Conservation (phyloP, 106 monocot species). For the Amphibolis antarctica region DNA sequence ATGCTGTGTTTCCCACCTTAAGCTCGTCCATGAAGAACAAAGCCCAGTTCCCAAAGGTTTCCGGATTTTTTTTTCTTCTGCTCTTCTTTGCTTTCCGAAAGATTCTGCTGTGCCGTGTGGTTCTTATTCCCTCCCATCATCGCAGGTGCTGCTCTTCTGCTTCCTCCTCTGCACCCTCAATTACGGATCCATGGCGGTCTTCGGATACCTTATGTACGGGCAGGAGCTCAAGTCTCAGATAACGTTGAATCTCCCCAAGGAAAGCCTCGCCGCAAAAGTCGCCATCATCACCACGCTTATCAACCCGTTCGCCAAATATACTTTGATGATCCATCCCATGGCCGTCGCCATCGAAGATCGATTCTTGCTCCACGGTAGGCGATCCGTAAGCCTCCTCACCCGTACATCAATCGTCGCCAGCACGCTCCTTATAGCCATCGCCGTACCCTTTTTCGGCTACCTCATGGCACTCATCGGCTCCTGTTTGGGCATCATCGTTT, state of each 20-base stretch:
- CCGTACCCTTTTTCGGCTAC: constrained; percentile 20
- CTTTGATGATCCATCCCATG: constrained; percentile 18
- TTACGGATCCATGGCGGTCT: constrained; percentile 29
- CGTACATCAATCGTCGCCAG: constrained; percentile 15
- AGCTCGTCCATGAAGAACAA: constrained; percentile 26
- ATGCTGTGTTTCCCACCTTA: constrained; percentile 32
- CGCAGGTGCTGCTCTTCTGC: constrained; percentile 5
- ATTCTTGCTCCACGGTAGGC: constrained; percentile 1
- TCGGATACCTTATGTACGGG: constrained; percentile 38
- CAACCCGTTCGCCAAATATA: constrained; percentile 27
- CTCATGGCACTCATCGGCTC: constrained; percentile 22
- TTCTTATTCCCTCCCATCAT: too few relatives aligned
- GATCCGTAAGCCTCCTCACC: constrained; percentile 1
- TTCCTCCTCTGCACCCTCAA: constrained; percentile 28
- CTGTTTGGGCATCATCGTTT: constrained; percentile 9
- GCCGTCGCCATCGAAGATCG: constrained; percentile 23
- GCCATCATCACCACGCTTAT: constrained; percentile 23
- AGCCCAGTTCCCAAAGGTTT: constrained; percentile 21
- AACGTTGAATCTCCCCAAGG: constrained; percentile 23
- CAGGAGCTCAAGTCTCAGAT: constrained; percentile 20
- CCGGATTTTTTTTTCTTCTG: neutral
- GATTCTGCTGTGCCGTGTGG: too few relatives aligned
- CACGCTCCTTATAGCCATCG: constrained; percentile 9
- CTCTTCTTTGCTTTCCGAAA: too few relatives aligned
- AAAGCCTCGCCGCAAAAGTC: constrained; percentile 6